A percentile compares a stretch with the other conserved stretches of the same genome.
These are phyloP conservation scores for Cytospora schulzeri DNA, from an alignment of 2,329 filamentous ascomycete genomes.

Conservation along the genomic window DNA sequence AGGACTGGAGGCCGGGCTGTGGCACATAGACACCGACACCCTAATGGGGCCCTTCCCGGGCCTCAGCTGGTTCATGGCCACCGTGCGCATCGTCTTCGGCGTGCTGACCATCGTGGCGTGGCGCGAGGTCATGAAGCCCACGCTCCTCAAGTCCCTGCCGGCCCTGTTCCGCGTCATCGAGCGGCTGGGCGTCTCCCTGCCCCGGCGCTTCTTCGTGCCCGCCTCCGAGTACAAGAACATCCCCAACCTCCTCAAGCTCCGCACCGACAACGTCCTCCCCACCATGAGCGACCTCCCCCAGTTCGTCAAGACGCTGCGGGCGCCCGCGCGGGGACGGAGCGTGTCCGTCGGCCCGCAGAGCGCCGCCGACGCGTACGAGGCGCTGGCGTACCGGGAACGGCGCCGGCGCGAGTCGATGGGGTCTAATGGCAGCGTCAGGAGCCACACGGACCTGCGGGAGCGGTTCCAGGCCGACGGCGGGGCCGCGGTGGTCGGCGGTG, in stretches of 20 bases:
- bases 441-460: conserved; percentile 43
- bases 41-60: conserved; percentile 48
- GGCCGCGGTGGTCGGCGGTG: conserved; percentile 30
- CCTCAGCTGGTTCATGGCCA: conserved; percentile 66
- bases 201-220: conserved; percentile 86
- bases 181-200: conserved; percentile 74
- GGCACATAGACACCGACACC: conserved; percentile 69
- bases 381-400: conserved; percentile 82
- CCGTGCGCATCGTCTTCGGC: conserved; percentile 73
- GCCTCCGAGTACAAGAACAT: conserved; percentile 90
- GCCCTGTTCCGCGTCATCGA: conserved; percentile 88
- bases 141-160: conserved; percentile 75
- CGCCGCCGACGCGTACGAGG: conserved; percentile 94
- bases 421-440: conserved; percentile 52
- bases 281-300: conserved; percentile 84
- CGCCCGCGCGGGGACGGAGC: conserved; percentile 75
- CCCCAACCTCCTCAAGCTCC: conserved; percentile 67
- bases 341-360: conserved; percentile 94
- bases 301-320: conserved; percentile 78
- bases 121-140: conserved; percentile 87
- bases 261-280: conserved; percentile 83
- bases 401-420: conserved; percentile 57
- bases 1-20: conserved; percentile 78
- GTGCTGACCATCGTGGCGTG: conserved; percentile 85
- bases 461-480: conserved; percentile 34